Evolutionary conservation across 75 land plant genomes (phyloP).

Genomic region (Sequoiadendron giganteum): DNA sequence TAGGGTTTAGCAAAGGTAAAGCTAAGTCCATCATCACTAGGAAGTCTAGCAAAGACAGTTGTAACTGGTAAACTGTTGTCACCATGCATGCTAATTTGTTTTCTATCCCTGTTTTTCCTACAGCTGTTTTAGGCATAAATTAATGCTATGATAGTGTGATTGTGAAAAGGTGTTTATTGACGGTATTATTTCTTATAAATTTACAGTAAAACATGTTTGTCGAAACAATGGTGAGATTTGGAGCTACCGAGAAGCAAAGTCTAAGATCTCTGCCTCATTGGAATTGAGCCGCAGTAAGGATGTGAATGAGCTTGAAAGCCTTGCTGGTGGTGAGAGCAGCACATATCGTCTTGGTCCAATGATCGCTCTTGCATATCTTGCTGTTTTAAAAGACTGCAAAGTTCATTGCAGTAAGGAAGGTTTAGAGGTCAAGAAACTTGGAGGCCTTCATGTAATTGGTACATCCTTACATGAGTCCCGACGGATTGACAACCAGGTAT

Average conservation of each 20-base stretch:
- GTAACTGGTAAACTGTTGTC: conserved; percentile 45
- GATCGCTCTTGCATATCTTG: conserved; percentile 79
- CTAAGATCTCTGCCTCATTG: conserved; percentile 54
- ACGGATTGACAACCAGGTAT: conserved; percentile 96
- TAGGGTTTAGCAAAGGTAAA: conserved; percentile 64
- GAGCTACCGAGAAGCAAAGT: conserved; percentile 70
- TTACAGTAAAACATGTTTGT: conserved; percentile 64
- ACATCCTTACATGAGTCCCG: conserved; percentile 98
- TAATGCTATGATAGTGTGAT: neutral
- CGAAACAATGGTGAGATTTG: conserved; percentile 62
- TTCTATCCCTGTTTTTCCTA: neutral
- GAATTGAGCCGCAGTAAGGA: conserved; percentile 61
- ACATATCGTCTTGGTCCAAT: conserved; percentile 64
- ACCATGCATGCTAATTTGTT: neutral
- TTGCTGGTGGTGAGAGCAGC: conserved; percentile 53
- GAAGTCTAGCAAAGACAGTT: conserved; percentile 62
- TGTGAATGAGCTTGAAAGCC: conserved; percentile 44
- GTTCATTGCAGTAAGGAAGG: conserved; percentile 80
- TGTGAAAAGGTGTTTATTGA: neutral
- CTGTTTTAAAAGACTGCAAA: conserved; percentile 82
- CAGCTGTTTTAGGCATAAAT: neutral
- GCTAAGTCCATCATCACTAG: conserved; percentile 55
- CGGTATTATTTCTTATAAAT: neutral
- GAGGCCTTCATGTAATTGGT: conserved; percentile 99
- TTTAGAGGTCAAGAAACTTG: conserved; percentile 80